These are phyloP conservation scores for Blastobotrys mokoenaii DNA, from an alignment of 805 yeast species.

Conservation along the genomic window DNA sequence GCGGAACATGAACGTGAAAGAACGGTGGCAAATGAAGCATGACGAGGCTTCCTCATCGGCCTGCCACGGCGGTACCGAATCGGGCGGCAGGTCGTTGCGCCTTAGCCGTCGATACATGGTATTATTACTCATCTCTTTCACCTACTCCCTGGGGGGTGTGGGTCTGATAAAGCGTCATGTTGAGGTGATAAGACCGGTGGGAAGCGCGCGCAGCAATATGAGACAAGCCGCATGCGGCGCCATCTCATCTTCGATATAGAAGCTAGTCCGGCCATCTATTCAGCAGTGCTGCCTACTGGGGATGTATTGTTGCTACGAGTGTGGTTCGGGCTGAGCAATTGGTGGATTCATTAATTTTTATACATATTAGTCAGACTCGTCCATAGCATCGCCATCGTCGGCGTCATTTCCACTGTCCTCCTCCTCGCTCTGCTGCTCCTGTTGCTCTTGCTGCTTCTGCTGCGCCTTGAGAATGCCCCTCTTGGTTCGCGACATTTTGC, in stretches of 20 bases:
- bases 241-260: no score
- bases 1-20: conserved; percentile 55
- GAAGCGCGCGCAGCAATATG: not conserved
- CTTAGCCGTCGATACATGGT: not conserved
- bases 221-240: not conserved
- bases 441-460: no score
- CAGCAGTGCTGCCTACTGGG: no score
- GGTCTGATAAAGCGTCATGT: no score
- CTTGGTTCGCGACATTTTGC: conserved; percentile 63
- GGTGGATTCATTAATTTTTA: no score
- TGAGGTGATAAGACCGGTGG: not conserved
- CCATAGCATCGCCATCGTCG: conserved; percentile 21
- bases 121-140: not conserved
- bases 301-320: no score
- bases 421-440: conserved; percentile 5
- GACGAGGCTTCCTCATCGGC: conserved; percentile 44
- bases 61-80: conserved; percentile 54
- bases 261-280: no score
- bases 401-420: conserved; percentile 9
- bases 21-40: conserved; percentile 48
- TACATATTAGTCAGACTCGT: not conserved
- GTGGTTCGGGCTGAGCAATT: no score
- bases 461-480: conserved; percentile 36
- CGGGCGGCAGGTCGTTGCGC: conserved; percentile 7
- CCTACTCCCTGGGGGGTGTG: no score